Conservation (phyloP, 2,329 filamentous ascomycete species). For the Parascedosporium putredinis region DNA sequence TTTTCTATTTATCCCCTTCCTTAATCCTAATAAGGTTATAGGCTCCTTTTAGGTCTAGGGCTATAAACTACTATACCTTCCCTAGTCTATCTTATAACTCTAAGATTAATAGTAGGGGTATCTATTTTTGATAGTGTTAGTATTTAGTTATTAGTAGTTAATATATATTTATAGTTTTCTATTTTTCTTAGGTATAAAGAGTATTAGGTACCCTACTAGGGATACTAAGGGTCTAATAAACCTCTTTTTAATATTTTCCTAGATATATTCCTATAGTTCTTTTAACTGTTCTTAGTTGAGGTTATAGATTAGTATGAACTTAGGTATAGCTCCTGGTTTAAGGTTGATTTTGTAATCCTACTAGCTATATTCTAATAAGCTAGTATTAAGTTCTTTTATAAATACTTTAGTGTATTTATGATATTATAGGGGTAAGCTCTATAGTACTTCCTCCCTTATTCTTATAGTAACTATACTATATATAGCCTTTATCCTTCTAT, state of each 20-base stretch:
- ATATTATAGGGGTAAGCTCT: too few relatives aligned
- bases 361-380: not conserved
- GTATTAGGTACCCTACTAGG: too few relatives aligned
- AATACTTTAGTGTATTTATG: not conserved
- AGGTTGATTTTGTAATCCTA: not conserved
- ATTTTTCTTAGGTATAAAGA: too few relatives aligned
- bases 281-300: not conserved
- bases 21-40: slow-evolving; percentile 9
- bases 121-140: slow-evolving; percentile 7
- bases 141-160: slow-evolving; percentile 9
- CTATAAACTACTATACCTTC: slow-evolving; percentile 10
- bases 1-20: slow-evolving; percentile 10
- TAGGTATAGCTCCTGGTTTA: not conserved
- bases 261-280: not conserved
- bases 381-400: too few relatives aligned
- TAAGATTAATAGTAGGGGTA: slow-evolving; percentile 10
- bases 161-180: not conserved
- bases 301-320: not conserved
- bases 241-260: not conserved
- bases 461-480: too few relatives aligned
- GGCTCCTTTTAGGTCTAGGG: slow-evolving; percentile 9
- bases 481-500: too few relatives aligned
- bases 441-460: too few relatives aligned
- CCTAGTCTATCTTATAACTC: slow-evolving; percentile 11
- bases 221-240: too few relatives aligned